Evolutionary conservation across 192 early-diverging fungal species (phyloP).

Genomic region (Gonapodya prolifera): DNA sequence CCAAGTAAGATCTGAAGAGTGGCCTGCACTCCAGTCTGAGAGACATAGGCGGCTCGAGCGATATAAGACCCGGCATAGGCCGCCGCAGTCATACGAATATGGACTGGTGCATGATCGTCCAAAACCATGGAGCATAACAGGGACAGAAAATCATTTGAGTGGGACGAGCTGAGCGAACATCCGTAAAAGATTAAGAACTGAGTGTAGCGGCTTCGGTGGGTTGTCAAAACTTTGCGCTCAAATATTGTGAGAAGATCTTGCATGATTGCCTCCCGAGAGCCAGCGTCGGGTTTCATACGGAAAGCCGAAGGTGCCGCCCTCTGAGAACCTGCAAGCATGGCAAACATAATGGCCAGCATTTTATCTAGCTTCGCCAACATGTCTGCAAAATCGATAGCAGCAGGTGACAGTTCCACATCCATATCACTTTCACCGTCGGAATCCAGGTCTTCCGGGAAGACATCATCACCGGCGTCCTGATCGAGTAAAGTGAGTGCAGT

Average conservation of each 20-base stretch:
- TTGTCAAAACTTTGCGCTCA: constrained; percentile 63
- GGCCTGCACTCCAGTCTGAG: constrained; percentile 39
- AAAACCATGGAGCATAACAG: constrained; percentile 49
- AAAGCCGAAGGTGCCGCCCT: constrained; percentile 20
- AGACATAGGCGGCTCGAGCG: constrained; percentile 72
- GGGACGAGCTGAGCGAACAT: constrained; percentile 42
- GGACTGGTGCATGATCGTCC: constrained; percentile 40
- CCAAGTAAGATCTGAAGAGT: constrained; percentile 52
- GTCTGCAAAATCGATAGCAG: constrained; percentile 30
- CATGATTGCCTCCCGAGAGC: constrained; percentile 41
- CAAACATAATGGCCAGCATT: constrained; percentile 52
- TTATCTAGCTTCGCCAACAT: constrained; percentile 61
- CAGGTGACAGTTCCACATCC: constrained; percentile 13
- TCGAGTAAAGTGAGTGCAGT: background rate
- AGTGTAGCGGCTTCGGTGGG: constrained; percentile 77
- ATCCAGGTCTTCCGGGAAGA: constrained; percentile 2
- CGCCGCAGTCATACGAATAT: constrained; percentile 62
- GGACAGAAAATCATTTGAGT: constrained; percentile 67
- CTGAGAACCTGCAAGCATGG: constrained; percentile 32
- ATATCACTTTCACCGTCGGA: constrained; percentile 17
- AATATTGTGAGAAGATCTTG: constrained; percentile 62
- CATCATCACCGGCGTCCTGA: constrained; percentile 11
- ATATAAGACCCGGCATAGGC: constrained; percentile 81
- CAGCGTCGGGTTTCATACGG: constrained; percentile 13
- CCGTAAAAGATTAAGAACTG: constrained; percentile 87